These are phyloP conservation scores for Yarrowia sp. DNA, from an alignment of 805 yeast genomes.

Conservation along the genomic window DNA sequence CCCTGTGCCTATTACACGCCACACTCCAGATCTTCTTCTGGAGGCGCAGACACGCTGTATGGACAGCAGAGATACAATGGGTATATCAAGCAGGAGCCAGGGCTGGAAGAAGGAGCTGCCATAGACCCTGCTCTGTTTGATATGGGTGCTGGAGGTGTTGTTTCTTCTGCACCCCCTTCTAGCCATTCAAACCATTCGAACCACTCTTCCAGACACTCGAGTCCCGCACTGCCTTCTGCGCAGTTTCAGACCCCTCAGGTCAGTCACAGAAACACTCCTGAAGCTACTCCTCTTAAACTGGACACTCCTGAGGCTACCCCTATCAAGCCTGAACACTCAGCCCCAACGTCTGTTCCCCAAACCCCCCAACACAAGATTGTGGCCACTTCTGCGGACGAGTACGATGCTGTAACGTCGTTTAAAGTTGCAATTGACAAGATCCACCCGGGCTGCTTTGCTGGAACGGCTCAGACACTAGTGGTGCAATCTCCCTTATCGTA, in stretches of 20 bases:
- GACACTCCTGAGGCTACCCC: slow-evolving; percentile 22
- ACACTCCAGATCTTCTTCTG: not conserved
- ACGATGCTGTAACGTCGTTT: slow-evolving; percentile 7
- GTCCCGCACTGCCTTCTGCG: not conserved
- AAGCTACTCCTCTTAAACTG: slow-evolving; percentile 1
- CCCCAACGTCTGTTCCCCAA: not conserved
- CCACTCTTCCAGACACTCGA: not conserved
- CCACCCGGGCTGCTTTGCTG: slow-evolving; percentile 8
- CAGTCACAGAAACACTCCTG: slow-evolving; percentile 1
- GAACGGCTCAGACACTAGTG: slow-evolving; percentile 54
- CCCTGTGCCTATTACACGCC: slow-evolving; percentile 6
- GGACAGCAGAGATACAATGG: not conserved
- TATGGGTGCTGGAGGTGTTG: not conserved
- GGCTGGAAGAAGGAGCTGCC: slow-evolving; percentile 9
- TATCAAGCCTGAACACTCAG: not conserved
- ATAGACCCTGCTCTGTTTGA: slow-evolving; percentile 24
- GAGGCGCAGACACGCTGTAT: not conserved
- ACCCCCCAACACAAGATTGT: slow-evolving; percentile 13
- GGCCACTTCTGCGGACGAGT: not conserved
- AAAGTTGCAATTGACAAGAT: slow-evolving; percentile 2
- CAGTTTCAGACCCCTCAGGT: not conserved
- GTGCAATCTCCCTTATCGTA: slow-evolving; percentile 73
- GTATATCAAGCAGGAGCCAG: slow-evolving; percentile 13
- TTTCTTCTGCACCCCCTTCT: not conserved
- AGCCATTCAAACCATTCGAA: not conserved